Conservation (phyloP, 768 basidiomycete species). For the Trametes villosa region DNA sequence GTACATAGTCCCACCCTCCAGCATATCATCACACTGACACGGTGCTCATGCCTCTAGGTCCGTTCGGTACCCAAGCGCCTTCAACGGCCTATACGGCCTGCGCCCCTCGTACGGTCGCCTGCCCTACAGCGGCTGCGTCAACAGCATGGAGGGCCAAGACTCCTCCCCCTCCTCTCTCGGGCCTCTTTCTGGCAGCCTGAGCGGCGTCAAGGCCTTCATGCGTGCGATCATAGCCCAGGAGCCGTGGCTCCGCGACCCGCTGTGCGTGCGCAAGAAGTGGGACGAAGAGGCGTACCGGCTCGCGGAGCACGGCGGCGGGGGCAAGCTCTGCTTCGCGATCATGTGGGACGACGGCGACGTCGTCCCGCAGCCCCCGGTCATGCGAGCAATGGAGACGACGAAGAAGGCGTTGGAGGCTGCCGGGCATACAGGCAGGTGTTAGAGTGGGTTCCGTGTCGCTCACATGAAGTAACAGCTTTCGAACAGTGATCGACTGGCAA, state of each 20-base stretch:
- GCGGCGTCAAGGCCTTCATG: constrained; percentile 58
- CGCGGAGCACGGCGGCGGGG: constrained; percentile 49
- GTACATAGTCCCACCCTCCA: no score
- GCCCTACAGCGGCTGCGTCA: constrained; percentile 57
- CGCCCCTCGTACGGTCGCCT: constrained; percentile 59
- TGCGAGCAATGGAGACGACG: constrained; percentile 58
- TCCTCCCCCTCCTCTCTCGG: constrained; percentile 60
- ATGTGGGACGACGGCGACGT: constrained; percentile 70
- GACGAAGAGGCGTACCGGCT: constrained; percentile 48
- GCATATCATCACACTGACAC: neutral
- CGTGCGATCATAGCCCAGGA: constrained; percentile 50
- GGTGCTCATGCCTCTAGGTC: constrained; percentile 40
- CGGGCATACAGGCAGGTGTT: constrained; percentile 60
- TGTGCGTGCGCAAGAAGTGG: constrained; percentile 54
- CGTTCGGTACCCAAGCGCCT: constrained; percentile 58
- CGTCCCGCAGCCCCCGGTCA: constrained; percentile 66
- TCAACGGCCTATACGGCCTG: constrained; percentile 62
- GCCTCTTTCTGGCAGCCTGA: constrained; percentile 54
- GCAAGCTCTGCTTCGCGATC: constrained; percentile 54
- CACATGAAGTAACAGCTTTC: no score
- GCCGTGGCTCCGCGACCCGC: constrained; percentile 62
- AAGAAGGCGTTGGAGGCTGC: constrained; percentile 60
- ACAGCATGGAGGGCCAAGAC: constrained; percentile 57
- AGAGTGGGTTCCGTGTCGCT: neutral
- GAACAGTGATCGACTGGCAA: constrained; percentile 74